These are phyloP conservation scores for Penium margaritaceum DNA, from an alignment of 139 green algal genomes.

Conservation along the genomic window DNA sequence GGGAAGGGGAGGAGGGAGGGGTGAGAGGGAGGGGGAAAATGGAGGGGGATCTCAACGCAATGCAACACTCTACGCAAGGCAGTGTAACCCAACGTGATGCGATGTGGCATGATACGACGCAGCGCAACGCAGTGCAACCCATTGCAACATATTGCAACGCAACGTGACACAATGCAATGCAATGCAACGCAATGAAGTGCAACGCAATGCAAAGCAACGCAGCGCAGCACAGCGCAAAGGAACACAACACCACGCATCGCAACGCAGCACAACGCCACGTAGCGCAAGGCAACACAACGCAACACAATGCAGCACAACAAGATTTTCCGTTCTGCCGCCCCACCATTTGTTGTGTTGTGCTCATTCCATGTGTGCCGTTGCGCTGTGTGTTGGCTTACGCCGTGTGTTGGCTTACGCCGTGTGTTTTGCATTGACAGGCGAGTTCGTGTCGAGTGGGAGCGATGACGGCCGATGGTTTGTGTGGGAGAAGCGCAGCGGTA, in stretches of 20 bases:
- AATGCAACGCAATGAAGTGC: too few relatives aligned
- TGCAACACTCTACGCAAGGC: too few relatives aligned
- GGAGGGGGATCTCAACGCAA: not conserved
- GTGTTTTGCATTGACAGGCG: conserved; percentile 37
- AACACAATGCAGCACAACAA: conserved; percentile 33
- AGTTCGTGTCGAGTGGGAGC: conserved; percentile 39
- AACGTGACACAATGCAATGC: not conserved
- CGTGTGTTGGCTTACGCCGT: too few relatives aligned
- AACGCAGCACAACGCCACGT: too few relatives aligned
- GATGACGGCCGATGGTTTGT: conserved; percentile 41
- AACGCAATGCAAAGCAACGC: too few relatives aligned
- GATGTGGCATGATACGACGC: conserved; percentile 5
- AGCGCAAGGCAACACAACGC: not conserved
- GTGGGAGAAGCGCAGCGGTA: conserved; percentile 38
- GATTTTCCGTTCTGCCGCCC: too few relatives aligned
- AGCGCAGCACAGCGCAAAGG: too few relatives aligned
- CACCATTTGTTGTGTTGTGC: too few relatives aligned
- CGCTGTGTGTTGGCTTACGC: too few relatives aligned
- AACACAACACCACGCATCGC: not conserved
- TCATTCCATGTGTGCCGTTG: too few relatives aligned
- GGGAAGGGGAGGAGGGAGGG: not conserved
- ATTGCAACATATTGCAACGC: too few relatives aligned
- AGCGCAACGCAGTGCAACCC: conserved; percentile 1
- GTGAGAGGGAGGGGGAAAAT: conserved; percentile 1
- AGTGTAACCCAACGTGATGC: too few relatives aligned